Evolutionary conservation across 352 stramenopile genomes (phyloP).

Genomic region (Phytophthora melonis): DNA sequence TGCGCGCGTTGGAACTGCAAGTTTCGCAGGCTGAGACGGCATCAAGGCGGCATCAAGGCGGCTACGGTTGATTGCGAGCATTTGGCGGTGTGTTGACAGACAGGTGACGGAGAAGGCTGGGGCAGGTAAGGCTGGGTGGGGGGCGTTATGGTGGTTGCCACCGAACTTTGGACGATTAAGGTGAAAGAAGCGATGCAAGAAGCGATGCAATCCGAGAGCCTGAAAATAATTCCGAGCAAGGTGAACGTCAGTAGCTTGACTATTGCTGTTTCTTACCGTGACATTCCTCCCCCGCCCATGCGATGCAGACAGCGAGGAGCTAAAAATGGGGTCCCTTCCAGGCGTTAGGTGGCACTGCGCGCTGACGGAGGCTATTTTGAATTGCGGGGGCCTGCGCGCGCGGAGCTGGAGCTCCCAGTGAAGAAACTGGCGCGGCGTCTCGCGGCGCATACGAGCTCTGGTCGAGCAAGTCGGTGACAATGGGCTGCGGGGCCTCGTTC

Average conservation of each 20-base stretch:
- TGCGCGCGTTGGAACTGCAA: not conserved
- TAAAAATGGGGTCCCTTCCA: conserved; percentile 21
- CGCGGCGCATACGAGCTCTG: conserved; percentile 4
- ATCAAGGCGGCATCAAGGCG: no score
- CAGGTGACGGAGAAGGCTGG: no score
- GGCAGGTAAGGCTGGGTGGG: not conserved
- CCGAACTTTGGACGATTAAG: not conserved
- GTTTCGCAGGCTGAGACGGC: not conserved
- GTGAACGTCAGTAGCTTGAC: not conserved
- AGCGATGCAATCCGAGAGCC: not conserved
- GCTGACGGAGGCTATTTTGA: conserved; percentile 25
- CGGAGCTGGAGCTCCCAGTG: conserved; percentile 10
- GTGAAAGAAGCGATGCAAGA: not conserved
- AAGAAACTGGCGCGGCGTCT: conserved; percentile 18
- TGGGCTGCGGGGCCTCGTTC: conserved; percentile 79
- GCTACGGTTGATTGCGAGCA: no score
- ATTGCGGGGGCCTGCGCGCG: not conserved
- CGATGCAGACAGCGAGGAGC: conserved; percentile 3
- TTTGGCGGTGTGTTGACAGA: not conserved
- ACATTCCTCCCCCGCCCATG: not conserved
- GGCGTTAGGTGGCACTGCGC: not conserved
- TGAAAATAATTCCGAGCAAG: conserved; percentile 2
- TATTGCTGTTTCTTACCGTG: not conserved
- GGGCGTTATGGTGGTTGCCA: not conserved
- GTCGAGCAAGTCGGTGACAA: conserved; percentile 23